These are phyloP conservation scores for Heliocybe sulcata DNA, from an alignment of 1,284 basidiomycete species.

Conservation along the genomic window DNA sequence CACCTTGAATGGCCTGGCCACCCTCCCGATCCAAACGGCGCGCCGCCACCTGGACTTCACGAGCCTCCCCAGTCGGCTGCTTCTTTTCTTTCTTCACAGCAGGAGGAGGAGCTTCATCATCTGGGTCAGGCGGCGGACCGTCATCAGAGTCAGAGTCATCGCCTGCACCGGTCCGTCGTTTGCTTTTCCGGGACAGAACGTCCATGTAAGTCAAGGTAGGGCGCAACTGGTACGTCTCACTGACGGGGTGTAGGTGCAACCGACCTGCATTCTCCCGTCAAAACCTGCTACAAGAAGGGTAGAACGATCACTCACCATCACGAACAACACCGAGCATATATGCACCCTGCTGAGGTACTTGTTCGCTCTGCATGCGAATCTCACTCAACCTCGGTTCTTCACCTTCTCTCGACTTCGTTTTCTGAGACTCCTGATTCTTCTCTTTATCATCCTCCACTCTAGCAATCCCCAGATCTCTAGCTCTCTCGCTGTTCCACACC, in stretches of 20 bases:
- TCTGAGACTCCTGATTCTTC: constrained; percentile 52
- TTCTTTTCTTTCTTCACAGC: constrained; percentile 44
- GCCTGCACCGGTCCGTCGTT: constrained; percentile 40
- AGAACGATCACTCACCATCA: constrained; percentile 40
- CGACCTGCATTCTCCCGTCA: constrained; percentile 36
- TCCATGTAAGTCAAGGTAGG: constrained; percentile 77
- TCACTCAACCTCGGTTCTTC: constrained; percentile 59
- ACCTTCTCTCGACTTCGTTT: constrained; percentile 36
- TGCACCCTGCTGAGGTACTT: constrained; percentile 50
- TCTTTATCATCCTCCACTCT: constrained; percentile 65
- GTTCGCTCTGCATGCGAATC: constrained; percentile 65
- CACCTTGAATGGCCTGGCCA: constrained; percentile 36
- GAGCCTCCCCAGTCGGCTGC: constrained; percentile 43
- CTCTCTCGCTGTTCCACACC: constrained; percentile 68
- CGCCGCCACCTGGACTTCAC: constrained; percentile 70
- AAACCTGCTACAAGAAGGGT: constrained; percentile 1
- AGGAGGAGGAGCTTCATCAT: constrained; percentile 46
- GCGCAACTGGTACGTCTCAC: constrained; percentile 69
- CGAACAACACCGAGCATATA: constrained; percentile 71
- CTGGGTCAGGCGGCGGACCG: constrained; percentile 72
- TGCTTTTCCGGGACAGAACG: constrained; percentile 52
- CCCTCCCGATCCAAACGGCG: constrained; percentile 53
- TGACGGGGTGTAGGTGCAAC: constrained; percentile 72
- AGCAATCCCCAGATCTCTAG: constrained; percentile 55
- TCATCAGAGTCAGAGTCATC: constrained; percentile 70